A percentile compares a stretch with the other conserved stretches of the same genome.
Conservation (phyloP, 129 eudicot genomes). For the Tanacetum coccineum region DNA sequence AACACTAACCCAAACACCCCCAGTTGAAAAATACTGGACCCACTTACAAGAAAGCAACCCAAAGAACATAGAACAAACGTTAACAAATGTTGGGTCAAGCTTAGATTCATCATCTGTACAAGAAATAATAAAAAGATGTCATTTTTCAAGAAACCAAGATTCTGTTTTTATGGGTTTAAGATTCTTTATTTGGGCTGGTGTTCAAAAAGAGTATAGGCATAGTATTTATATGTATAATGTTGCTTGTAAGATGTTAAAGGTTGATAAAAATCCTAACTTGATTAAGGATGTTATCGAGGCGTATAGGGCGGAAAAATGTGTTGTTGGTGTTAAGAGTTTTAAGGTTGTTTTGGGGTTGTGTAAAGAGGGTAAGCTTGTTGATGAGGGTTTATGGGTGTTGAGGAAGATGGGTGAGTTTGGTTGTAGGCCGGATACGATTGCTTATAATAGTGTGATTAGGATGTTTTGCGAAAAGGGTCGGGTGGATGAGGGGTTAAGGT, state of each 20-base stretch:
- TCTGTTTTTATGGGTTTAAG: slow-evolving; percentile 46
- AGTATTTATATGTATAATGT: slow-evolving; percentile 49
- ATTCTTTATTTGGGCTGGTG: slow-evolving; percentile 89
- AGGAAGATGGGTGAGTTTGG: slow-evolving; percentile 62
- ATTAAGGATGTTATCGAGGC: slow-evolving; percentile 54
- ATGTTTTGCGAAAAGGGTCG: slow-evolving; percentile 50
- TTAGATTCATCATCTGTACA: slow-evolving; percentile 45
- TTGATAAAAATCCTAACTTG: slow-evolving; percentile 38
- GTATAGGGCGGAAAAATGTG: slow-evolving; percentile 38
- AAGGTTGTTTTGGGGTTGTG: slow-evolving; percentile 70
- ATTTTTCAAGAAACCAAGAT: background rate
- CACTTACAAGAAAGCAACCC: slow-evolving; percentile 40
- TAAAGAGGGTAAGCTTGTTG: slow-evolving; percentile 51
- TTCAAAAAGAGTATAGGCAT: slow-evolving; percentile 58
- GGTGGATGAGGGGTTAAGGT: slow-evolving; percentile 47
- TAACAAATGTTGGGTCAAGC: slow-evolving; percentile 32
- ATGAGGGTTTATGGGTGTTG: slow-evolving; percentile 79
- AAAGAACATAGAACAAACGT: slow-evolving; percentile 51
- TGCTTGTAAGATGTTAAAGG: slow-evolving; percentile 51
- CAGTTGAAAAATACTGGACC: slow-evolving; percentile 45
- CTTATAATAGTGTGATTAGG: slow-evolving; percentile 59
- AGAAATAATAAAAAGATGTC: slow-evolving; percentile 48
- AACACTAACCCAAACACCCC: slow-evolving; percentile 31
- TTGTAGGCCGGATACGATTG: slow-evolving; percentile 59
- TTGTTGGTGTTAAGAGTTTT: slow-evolving; percentile 46